Percentiles rank a stretch among this genome's conserved stretches.
Evolutionary conservation across 441 rosid genomes (phyloP).

Genomic region (Raphanus hybrid): DNA sequence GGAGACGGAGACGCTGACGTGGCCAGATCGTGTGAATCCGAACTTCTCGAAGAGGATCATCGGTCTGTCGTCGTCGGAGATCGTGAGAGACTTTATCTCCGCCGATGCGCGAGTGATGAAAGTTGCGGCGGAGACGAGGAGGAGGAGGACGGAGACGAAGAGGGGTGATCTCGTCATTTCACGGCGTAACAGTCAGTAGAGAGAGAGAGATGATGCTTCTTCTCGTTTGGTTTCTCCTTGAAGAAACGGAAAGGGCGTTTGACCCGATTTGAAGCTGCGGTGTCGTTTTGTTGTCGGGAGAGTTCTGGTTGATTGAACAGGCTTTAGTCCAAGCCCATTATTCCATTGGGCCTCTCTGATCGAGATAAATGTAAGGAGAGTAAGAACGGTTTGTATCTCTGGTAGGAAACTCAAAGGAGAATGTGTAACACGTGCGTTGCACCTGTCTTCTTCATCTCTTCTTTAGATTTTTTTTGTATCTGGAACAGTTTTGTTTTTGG

Average conservation of each 20-base stretch:
- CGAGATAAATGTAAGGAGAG: not conserved
- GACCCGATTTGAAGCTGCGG: conserved; percentile 12
- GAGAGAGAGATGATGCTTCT: not conserved
- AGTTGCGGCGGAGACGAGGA: conserved; percentile 37
- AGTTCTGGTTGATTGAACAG: not conserved
- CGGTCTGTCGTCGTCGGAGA: conserved; percentile 71
- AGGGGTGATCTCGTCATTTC: conserved; percentile 38
- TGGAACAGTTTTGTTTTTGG: not conserved
- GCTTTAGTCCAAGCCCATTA: conserved; percentile 20
- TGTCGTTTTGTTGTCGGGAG: not conserved
- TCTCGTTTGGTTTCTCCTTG: not conserved
- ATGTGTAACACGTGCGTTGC: conserved; percentile 37
- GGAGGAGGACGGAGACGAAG: conserved; percentile 31
- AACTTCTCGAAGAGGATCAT: conserved; percentile 94
- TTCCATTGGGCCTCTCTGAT: not conserved
- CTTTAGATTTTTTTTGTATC: too few relatives aligned
- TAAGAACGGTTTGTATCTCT: not conserved
- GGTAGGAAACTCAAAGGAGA: not conserved
- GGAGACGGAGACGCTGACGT: conserved; percentile 63
- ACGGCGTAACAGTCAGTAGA: conserved; percentile 3
- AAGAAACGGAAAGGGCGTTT: conserved; percentile 1
- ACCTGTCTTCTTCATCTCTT: conserved; percentile 10
- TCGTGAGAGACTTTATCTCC: conserved; percentile 82
- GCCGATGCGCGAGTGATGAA: conserved; percentile 44
- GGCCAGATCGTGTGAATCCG: conserved; percentile 90